Evolutionary conservation across 1,284 basidiomycete species (phyloP), one percentile per base, ranked within the genome.

Genomic region (Tylopilus orsonianus): DNA sequence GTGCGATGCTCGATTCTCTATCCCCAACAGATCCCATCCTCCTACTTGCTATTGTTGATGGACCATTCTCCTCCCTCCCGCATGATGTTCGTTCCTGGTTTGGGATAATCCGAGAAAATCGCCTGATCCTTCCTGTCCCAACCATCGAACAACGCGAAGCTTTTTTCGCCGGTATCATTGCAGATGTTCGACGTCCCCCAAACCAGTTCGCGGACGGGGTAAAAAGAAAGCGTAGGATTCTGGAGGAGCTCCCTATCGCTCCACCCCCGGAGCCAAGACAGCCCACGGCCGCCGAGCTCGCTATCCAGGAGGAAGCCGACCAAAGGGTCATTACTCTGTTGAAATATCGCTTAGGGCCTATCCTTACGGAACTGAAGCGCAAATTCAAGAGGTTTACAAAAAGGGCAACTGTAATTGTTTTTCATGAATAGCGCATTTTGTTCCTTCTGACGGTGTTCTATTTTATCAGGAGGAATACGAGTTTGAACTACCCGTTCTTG

Each of bases 301-400:
- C 88, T 2, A 65, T 87, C 43, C 93, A 97, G 64, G 79, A 82
- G 48, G 91, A 94, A 64, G 87, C 78, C 54, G 96, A 99, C 62
- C 78, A 83, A 52, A 78, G 81, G 44, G 75, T 87, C 24, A 77
- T 94, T 41, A 90, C 94, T 44, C 73, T 96, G 59, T 75, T 99
- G 60, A 92, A 92, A 65, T 92, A 86, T 64, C 81, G 91, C 9
- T 78, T 99, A 6, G 89, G 91, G 0, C 90, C 91, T 0, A 87
- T 98, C 41, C 71, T 98, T 33, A 81, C 80, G 2, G 94, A 98
- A 66, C 73, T 99, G 56, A 93, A 93, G 72, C 83, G 93, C 65
- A 95, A 96, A 71, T 96, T 90, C 71, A 93, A 93, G 73, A 80
- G 90, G 56, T 96, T 97, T 62, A 90, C 85, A 0, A 90, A 93